Base-by-base conservation (phyloP, 2,329 filamentous ascomycete genomes). In the Ustilaginoidea virens region DNA sequence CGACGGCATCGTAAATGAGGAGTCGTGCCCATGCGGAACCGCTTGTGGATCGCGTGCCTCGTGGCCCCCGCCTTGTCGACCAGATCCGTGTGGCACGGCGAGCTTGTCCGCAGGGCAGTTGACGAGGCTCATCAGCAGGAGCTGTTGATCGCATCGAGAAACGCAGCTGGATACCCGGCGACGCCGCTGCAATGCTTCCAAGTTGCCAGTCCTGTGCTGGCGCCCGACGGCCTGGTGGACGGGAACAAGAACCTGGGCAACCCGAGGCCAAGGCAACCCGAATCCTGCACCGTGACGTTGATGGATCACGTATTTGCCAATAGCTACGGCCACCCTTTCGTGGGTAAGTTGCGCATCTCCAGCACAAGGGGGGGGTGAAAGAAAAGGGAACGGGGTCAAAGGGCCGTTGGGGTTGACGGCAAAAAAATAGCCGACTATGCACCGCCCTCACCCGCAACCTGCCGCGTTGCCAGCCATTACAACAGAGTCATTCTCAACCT, bases 401-500 rank as follows among this genome's bases (percentile, higher is more conserved):
- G n/a, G n/a, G n/a, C n/a, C n/a, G n/a, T n/a, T n/a, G n/a, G n/a
- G n/a, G 8, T 13, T 23, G 13, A 20, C 15, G 5, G 12, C 7
- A 20, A 7, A 20, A 20, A 12, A 13, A 5, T 15, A 42, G 36
- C 21, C 23, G 17, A 35, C 21, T 39, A 42, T 27, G 25, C 15
- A 9, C 35, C 52, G 2, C 80, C 80, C 4, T 7, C 19, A 7
- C 5, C 25, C 9, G 78, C 80, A 1, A 43, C 52, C 16, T 83
- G 76, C 49, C 51, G 63, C 11, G 87, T 86, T 56, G 44, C 52
- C 15, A 83, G 75, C 49, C 52, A 62, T 11, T 90, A 87, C 56
- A 78, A 83, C 44, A 66, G 72, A 19, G 75, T 86, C 11, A 65
- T 70, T 15, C 70, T 90, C 49, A 83, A 85, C 44, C 67, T 90